Base-by-base conservation (phyloP, 306 rosid species). In the Ormosia semicastrata region DNA sequence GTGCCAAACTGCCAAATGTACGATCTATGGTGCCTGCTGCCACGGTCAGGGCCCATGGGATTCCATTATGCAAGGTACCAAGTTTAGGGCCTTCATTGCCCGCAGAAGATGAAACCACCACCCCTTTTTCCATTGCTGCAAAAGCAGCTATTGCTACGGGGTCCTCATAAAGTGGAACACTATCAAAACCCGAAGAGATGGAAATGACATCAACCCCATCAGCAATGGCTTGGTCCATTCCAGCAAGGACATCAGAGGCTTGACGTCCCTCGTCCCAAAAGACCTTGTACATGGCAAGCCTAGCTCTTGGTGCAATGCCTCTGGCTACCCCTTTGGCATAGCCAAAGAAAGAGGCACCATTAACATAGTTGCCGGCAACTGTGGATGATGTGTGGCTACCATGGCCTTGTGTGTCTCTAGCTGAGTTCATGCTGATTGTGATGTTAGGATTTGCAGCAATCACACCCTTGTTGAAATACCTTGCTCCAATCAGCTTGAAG, bases 161-260 rank as follows among this genome's bases (percentile, higher is more conserved):
- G 17, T 85, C 85, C 29, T 82, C 59, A 13, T 87, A 83, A 0
- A 82, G 70, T 33, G 88, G 71, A 8, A 82, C 83, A 36, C 1
- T 29, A 2, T 79, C 44, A 10, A 80, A 75, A 24, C 88, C 90
- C 66, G 71, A 15, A 1, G 86, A 84, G 41, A 87, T 78, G 1
- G 78, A 84, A 64, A 87, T 87, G 1, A 82, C 80, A 70, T 85
- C 87, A 15, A 84, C 90, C 13, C 86, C 86, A 58, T 84, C 86
- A 68, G 69, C 72, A 70, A 82, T 85, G 2, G 86, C 84, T 57
- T 85, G 85, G 49, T 84, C 82, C 78, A 84, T 81, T 15, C 81
- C 88, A 0, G 86, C 85, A 10, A 85, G 78, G 41, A 79, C 88
- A 75, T 87, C 86, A 2, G 86, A 87, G 56, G 81, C 80, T 29